phyloP scores from a whole-genome alignment of 192 early-diverging fungal genomes.

The Mortierella antarctica region DNA sequence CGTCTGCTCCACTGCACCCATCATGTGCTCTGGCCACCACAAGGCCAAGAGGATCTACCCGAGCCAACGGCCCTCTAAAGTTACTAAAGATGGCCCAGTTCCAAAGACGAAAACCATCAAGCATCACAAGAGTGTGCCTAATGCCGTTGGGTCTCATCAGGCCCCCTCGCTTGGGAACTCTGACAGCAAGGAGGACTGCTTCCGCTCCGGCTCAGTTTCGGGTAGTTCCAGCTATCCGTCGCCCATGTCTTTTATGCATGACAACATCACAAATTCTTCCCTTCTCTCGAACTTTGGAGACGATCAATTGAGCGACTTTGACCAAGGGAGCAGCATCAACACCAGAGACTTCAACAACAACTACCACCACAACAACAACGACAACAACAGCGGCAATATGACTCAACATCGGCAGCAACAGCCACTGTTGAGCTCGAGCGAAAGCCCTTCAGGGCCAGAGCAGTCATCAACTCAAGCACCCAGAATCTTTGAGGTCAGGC shows the following conservation, averaged over 20 bases:
- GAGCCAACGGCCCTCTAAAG: constrained; percentile 20
- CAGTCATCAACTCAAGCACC: constrained; percentile 8
- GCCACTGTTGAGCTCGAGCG: not conserved
- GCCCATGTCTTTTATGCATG: constrained; percentile 29
- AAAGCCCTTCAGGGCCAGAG: constrained; percentile 1
- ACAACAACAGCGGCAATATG: not conserved
- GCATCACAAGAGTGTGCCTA: constrained; percentile 22
- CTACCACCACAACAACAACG: not conserved
- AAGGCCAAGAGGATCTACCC: constrained; percentile 45
- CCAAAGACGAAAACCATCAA: constrained; percentile 37
- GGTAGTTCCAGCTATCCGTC: constrained; percentile 23
- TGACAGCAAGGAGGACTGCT: constrained; percentile 2
- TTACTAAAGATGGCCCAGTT: constrained; percentile 10
- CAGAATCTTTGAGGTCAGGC: constrained; percentile 26
- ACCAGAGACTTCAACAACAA: not conserved
- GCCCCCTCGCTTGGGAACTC: not conserved
- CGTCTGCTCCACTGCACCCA: constrained; percentile 26
- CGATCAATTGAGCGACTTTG: constrained; percentile 25
- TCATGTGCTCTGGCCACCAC: constrained; percentile 51
- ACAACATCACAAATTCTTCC: constrained; percentile 4
- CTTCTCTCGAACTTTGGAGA: constrained; percentile 21
- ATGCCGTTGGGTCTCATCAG: not conserved
- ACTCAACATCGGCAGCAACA: not conserved
- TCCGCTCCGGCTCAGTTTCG: constrained; percentile 29
- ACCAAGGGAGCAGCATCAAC: not conserved